Evolutionary conservation across 371 early-diverging fungal genomes (phyloP).

Genomic region (Choanephora cucurbitarum): DNA sequence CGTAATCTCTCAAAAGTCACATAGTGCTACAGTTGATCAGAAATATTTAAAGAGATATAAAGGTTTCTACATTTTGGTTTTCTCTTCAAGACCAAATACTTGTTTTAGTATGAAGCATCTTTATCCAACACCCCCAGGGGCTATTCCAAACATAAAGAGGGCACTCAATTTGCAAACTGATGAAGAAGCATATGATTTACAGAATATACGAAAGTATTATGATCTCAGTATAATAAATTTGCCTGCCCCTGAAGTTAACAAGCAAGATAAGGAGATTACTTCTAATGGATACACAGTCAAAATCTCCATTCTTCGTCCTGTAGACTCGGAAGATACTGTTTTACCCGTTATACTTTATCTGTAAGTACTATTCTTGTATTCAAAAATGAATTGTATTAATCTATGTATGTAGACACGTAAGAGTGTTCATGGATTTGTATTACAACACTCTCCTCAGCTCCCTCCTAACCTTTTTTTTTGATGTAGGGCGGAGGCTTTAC

Average conservation of each 20-base stretch:
- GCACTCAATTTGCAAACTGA: too few species aligned
- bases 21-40: too few species aligned
- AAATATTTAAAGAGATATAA: neutral
- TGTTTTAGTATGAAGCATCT: too few species aligned
- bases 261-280: neutral
- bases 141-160: too few species aligned
- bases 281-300: neutral
- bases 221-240: too few species aligned
- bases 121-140: too few species aligned
- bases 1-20: too few species aligned
- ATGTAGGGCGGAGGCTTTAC: neutral
- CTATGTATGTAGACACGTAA: neutral
- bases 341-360: conserved; percentile 1
- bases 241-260: neutral
- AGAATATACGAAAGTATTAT: neutral
- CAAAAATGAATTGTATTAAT: neutral
- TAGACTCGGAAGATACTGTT: conserved; percentile 1
- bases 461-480: too few species aligned
- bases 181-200: conserved; percentile 4
- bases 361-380: neutral
- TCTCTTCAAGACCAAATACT: too few species aligned
- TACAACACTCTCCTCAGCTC: too few species aligned
- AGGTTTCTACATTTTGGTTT: neutral
- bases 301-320: conserved; percentile 5
- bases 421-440: neutral